Evolutionary conservation across 2,329 filamentous ascomycete species (phyloP), one percentile per base, ranked within the genome.

Genomic region (Microascus cirrosus): DNA sequence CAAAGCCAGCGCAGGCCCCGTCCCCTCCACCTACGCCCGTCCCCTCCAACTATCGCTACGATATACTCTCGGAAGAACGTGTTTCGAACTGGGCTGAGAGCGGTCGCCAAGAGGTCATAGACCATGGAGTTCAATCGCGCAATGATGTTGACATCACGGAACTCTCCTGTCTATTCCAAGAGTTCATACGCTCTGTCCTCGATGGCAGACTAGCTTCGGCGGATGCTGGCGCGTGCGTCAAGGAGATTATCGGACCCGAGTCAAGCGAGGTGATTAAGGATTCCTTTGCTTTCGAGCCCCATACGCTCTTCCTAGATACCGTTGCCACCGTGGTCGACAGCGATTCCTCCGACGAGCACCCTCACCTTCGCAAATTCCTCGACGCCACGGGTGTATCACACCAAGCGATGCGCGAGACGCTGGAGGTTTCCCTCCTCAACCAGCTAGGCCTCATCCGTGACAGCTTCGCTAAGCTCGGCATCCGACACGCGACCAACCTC

Each of bases 401-500:
- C 0, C 74, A 80, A 15, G 74, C 88, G 25, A 86, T 96, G 79
- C 89, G 93, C 58, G 81, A 87, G 60, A 83, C 91, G 62, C 80
- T 99, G n/a, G 94, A 99, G 63, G 83, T 84, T 6, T 78, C 84
- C 20, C 73, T 95, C 10, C 76, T 97, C 12, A 83, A 88, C 65
- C 80, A 86, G 32, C 74, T 96, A 15, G 87, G 88, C 11, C 77
- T 99, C 51, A 89, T 96, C 54, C 83, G 91, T 55, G 84, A 87
- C n/a, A 93, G 86, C 6, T 99, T 97, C 69, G 78, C 82, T 59
- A 86, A 86, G 63, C 84, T 94, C 68, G 87, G 87, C 18, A 91
- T 96, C 62, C 86, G 93, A 58, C 91, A 95, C 67, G 89, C 92
- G 54, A 99, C 94, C 8, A 95, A 96, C 65, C 78, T 94, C 4